Evolutionary conservation across 257 asterid genomes (phyloP).

Genomic region (Primulina huaijiensis): DNA sequence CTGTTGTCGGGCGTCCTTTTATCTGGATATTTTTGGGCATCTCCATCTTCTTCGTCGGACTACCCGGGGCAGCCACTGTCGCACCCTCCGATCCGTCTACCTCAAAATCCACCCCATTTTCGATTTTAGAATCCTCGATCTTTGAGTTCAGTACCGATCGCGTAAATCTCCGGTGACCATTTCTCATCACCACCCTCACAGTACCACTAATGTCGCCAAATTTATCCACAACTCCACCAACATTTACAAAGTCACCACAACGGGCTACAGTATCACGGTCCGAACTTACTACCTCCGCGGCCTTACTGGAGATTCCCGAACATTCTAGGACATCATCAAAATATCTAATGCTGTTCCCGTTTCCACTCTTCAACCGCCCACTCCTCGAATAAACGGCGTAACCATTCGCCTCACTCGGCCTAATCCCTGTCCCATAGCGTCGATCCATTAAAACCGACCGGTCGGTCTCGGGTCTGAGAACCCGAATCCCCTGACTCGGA

Average conservation of each 20-base stretch:
- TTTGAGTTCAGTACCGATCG: constrained; percentile 46
- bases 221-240: constrained; percentile 27
- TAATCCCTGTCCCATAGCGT: constrained; percentile 36
- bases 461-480: constrained; percentile 32
- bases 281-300: constrained; percentile 28
- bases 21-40: constrained; percentile 59
- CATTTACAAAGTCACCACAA: constrained; percentile 27
- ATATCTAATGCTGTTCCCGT: constrained; percentile 28
- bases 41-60: constrained; percentile 50
- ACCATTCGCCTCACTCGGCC: constrained; percentile 56
- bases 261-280: constrained; percentile 24
- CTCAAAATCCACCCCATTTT: constrained; percentile 45
- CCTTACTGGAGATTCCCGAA: constrained; percentile 25
- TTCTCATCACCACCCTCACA: constrained; percentile 30
- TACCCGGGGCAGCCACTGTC: constrained; percentile 29
- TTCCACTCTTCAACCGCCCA: constrained; percentile 51
- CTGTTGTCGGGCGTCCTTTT: constrained; percentile 72
- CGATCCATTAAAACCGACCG: constrained; percentile 36
- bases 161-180: constrained; percentile 44
- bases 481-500: constrained; percentile 27
- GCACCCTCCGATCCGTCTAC: constrained; percentile 39
- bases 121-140: constrained; percentile 35
- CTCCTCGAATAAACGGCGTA: constrained; percentile 66
- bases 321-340: constrained; percentile 27
- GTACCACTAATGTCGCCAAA: constrained; percentile 51